Evolutionary conservation across 345 rosid species (phyloP).

Genomic region (Mangifera indica): DNA sequence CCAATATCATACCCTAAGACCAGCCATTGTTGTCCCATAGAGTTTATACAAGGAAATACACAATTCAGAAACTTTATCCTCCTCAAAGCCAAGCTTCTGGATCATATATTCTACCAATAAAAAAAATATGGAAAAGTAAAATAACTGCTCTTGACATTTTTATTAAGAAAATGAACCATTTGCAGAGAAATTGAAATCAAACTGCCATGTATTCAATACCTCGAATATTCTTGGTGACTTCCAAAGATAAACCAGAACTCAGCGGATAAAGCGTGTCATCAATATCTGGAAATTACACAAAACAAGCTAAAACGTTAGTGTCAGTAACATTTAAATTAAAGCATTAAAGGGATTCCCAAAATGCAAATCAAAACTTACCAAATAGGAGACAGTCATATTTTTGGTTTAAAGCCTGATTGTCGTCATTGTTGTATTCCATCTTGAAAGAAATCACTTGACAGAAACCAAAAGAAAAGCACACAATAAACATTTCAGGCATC

Average conservation of each 20-base stretch:
- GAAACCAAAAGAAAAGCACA: not conserved
- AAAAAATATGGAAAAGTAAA: not conserved
- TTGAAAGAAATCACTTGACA: not conserved
- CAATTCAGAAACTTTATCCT: slow-evolving; percentile 56
- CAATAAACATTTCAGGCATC: not conserved
- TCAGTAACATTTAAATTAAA: not conserved
- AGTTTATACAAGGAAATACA: slow-evolving; percentile 66
- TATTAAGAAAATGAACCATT: slow-evolving; percentile 7
- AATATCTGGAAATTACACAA: slow-evolving; percentile 40
- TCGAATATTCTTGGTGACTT: slow-evolving; percentile 63
- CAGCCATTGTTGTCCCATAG: slow-evolving; percentile 98
- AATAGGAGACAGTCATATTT: slow-evolving; percentile 57
- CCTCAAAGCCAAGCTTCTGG: slow-evolving; percentile 60
- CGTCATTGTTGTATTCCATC: slow-evolving; percentile 43
- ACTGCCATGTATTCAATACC: slow-evolving; percentile 37
- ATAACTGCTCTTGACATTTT: not conserved
- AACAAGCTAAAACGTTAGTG: not conserved
- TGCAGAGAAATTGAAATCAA: not conserved
- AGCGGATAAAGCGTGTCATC: slow-evolving; percentile 88
- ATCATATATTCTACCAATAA: slow-evolving; percentile 66
- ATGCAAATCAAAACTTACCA: slow-evolving; percentile 33
- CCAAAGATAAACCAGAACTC: slow-evolving; percentile 64
- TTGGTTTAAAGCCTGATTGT: slow-evolving; percentile 16
- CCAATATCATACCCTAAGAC: slow-evolving; percentile 61
- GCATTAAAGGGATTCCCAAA: not conserved